A percentile compares a stretch with the other conserved stretches of the same genome.
phyloP scores from a whole-genome alignment of 345 rosid genomes.

The Turnera subulata region DNA sequence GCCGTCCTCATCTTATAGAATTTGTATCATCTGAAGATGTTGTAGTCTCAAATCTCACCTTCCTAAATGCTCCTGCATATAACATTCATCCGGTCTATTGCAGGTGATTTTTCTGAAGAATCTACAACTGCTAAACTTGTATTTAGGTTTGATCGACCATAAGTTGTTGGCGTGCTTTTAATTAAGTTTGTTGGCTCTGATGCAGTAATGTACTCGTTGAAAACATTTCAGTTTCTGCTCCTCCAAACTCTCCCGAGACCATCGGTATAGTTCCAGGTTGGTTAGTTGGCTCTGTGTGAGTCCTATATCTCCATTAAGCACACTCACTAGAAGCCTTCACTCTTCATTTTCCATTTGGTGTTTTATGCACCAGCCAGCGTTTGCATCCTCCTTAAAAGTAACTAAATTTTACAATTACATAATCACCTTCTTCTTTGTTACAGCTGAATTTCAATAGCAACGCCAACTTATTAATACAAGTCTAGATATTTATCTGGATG shows the following conservation, averaged over 20 bases:
- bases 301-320: neutral
- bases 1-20: constrained; percentile 88
- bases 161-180: constrained; percentile 1
- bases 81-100: constrained; percentile 88
- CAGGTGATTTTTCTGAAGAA: constrained; percentile 35
- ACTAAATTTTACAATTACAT: no score
- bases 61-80: constrained; percentile 73
- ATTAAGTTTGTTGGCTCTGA: constrained; percentile 8
- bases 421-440: no score
- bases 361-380: neutral
- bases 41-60: constrained; percentile 78
- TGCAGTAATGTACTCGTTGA: constrained; percentile 60
- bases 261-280: constrained; percentile 80
- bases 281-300: neutral
- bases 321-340: no score
- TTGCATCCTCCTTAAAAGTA: neutral
- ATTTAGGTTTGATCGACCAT: constrained; percentile 1
- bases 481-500: no score
- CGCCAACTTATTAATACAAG: no score
- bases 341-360: neutral
- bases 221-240: constrained; percentile 52
- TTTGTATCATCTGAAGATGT: constrained; percentile 52
- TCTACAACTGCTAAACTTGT: neutral
- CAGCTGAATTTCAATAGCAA: no score
- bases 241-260: constrained; percentile 57